Evolutionary conservation across 2,329 filamentous ascomycete species (phyloP), one percentile per base, ranked within the genome.

Genomic region (Pyrenochaeta sp.): DNA sequence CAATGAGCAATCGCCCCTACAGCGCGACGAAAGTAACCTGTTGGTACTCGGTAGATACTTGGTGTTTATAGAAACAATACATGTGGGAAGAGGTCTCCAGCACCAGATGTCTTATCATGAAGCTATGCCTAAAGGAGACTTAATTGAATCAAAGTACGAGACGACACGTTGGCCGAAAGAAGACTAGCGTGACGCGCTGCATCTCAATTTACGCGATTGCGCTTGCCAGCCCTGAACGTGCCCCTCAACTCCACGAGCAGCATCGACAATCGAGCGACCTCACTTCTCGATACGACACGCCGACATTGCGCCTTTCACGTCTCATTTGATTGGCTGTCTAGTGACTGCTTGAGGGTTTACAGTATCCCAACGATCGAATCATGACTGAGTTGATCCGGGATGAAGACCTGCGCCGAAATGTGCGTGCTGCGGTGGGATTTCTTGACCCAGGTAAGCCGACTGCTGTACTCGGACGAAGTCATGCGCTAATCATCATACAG

Each of bases 371-470:
- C 30, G 29, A 27, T 35, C 30, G 52, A 36, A 56, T 21, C 43
- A 70, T 70, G 67, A 40, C 60, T 35, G 63, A 65, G 36, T 48
- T 58, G 13, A 62, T 95, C 63, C 84, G 87, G 72, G 92, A 96
- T 80, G 89, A 94, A 73, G 90, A 87, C 56, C 85, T 87, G 61
- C 83, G 85, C 61, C 87, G 95, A 76, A 89, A 91, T 63, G 84
- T 96, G 71, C 88, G 90, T 62, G 84, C 88, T 54, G 91, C 90
- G n/a, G 83, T 88, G 62, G 92, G 96, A 71, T 96, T 97, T 67
- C 84, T 97, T 29, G 93, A 96, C 77, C 93, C 93, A 49, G 86
- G 91, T 96, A 82, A 65, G 86, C 72, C 30, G 7, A 3, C 3
- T 22, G 5, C 18, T 22, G 13, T 23, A 14, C 9, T 10, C 9